These are phyloP conservation scores for Penicillium coffeae DNA, from an alignment of 495 filamentous ascomycete genomes.

Conservation along the genomic window DNA sequence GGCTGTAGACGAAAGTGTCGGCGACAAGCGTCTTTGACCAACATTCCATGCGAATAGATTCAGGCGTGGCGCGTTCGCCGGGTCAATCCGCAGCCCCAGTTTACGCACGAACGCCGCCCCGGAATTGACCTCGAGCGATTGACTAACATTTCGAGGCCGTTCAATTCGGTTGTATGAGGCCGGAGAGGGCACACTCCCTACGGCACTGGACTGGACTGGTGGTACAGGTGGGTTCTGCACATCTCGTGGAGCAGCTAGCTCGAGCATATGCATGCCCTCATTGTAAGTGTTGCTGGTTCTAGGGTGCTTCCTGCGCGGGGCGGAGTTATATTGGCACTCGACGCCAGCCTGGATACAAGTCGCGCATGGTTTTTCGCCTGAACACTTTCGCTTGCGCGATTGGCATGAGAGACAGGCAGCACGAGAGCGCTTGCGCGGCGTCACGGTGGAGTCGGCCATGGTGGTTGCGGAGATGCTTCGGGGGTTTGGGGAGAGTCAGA, in stretches of 20 bases:
- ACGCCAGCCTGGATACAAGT: constrained; percentile 47
- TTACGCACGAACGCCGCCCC: constrained; percentile 53
- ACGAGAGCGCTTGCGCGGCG: constrained; percentile 40
- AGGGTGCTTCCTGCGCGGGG: constrained; percentile 33
- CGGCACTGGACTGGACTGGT: background rate
- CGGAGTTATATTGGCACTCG: constrained; percentile 42
- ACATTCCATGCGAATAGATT: constrained; percentile 57
- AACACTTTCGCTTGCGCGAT: constrained; percentile 53
- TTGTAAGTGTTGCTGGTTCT: constrained; percentile 13
- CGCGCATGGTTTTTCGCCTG: constrained; percentile 47
- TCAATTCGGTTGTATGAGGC: constrained; percentile 4
- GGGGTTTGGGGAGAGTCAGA: background rate
- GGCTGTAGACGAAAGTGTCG: constrained; percentile 6
- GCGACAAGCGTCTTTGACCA: constrained; percentile 34
- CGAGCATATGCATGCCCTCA: constrained; percentile 5
- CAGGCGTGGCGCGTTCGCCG: constrained; percentile 46
- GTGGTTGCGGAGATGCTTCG: background rate
- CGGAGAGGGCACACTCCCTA: constrained; percentile 9
- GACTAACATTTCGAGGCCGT: background rate
- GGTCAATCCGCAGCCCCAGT: constrained; percentile 49
- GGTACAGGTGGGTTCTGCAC: constrained; percentile 5
- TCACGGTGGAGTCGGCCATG: constrained; percentile 35
- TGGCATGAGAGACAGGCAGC: constrained; percentile 50
- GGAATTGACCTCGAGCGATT: constrained; percentile 49
- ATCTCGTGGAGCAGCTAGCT: constrained; percentile 17